Percentiles rank a stretch among this genome's conserved stretches.
Evolutionary conservation across 2,329 filamentous ascomycete genomes (phyloP).

Genomic region (Alternaria sp.): DNA sequence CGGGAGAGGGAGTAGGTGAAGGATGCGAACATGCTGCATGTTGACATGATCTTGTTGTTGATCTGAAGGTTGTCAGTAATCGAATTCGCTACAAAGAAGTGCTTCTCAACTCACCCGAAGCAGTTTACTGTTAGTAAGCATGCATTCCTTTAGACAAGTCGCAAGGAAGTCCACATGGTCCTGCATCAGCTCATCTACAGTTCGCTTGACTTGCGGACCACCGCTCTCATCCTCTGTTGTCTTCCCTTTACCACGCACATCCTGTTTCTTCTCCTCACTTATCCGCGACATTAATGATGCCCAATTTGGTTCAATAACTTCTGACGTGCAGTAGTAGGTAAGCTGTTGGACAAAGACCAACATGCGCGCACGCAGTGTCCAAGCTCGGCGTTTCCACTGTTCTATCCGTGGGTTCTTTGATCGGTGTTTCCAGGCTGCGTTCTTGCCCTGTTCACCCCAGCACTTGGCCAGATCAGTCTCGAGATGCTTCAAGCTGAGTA

Average conservation of each 20-base stretch:
- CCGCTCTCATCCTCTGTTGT: slow-evolving; percentile 42
- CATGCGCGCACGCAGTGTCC: slow-evolving; percentile 93
- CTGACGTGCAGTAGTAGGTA: slow-evolving; percentile 94
- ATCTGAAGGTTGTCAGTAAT: slow-evolving; percentile 66
- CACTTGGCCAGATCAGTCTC: slow-evolving; percentile 86
- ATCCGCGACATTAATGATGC: slow-evolving; percentile 89
- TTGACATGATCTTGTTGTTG: slow-evolving; percentile 95
- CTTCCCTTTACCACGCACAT: slow-evolving; percentile 52
- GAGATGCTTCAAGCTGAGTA: slow-evolving; percentile 87
- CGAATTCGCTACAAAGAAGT: neutral
- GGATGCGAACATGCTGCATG: slow-evolving; percentile 91
- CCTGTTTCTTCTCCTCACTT: slow-evolving; percentile 65
- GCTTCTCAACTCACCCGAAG: slow-evolving; percentile 71
- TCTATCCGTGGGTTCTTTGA: slow-evolving; percentile 78
- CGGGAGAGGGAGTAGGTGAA: slow-evolving; percentile 88
- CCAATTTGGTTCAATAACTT: slow-evolving; percentile 99
- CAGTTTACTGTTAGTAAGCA: slow-evolving; percentile 96
- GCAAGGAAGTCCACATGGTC: slow-evolving; percentile 98
- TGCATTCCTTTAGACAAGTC: slow-evolving; percentile 97
- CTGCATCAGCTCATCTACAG: slow-evolving; percentile 98
- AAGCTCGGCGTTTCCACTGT: slow-evolving; percentile 91
- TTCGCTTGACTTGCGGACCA: slow-evolving; percentile 67
- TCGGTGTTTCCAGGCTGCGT: slow-evolving; percentile 81
- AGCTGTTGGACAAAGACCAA: slow-evolving; percentile 96
- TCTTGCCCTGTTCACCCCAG: slow-evolving; percentile 90